Evolutionary conservation across 371 early-diverging fungal genomes (phyloP).

Genomic region (Choanephora cucurbitarum): DNA sequence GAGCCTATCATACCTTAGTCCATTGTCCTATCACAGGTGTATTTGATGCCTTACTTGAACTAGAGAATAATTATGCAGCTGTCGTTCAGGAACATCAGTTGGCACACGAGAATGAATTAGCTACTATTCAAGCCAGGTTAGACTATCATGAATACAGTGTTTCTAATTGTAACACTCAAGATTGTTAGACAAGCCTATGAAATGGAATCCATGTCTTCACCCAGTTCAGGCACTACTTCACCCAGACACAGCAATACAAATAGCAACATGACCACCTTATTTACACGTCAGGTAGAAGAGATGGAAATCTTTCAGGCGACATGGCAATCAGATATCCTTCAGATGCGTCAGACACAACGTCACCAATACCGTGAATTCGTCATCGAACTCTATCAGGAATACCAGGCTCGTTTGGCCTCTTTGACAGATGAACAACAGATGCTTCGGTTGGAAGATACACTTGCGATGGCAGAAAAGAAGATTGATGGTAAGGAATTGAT

Average conservation of each 20-base stretch:
- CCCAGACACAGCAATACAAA: neutral
- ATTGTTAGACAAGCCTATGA: conserved; percentile 36
- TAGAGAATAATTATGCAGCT: conserved; percentile 67
- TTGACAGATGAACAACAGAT: conserved; percentile 22
- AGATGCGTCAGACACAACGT: conserved; percentile 60
- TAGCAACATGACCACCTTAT: conserved; percentile 44
- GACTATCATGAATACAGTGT: too few relatives aligned
- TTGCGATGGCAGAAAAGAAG: conserved; percentile 25
- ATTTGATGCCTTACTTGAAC: conserved; percentile 67
- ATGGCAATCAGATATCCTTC: conserved; percentile 62
- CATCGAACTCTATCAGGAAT: conserved; percentile 61
- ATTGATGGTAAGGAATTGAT: conserved; percentile 58
- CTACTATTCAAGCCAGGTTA: conserved; percentile 42
- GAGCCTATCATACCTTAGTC: conserved; percentile 71
- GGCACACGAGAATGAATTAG: conserved; percentile 48
- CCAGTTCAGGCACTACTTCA: neutral
- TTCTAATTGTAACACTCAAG: neutral
- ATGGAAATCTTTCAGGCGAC: conserved; percentile 65
- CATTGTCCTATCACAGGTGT: conserved; percentile 61
- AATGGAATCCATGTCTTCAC: conserved; percentile 35
- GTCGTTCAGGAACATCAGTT: conserved; percentile 56
- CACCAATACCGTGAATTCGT: conserved; percentile 72
- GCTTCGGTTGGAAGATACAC: conserved; percentile 8
- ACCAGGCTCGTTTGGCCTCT: conserved; percentile 38
- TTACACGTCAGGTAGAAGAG: conserved; percentile 62